Evolutionary conservation across 1,284 basidiomycete species (phyloP), one percentile per base, ranked within the genome.

Genomic region (Cutaneotrichosporon cavernicola): DNA sequence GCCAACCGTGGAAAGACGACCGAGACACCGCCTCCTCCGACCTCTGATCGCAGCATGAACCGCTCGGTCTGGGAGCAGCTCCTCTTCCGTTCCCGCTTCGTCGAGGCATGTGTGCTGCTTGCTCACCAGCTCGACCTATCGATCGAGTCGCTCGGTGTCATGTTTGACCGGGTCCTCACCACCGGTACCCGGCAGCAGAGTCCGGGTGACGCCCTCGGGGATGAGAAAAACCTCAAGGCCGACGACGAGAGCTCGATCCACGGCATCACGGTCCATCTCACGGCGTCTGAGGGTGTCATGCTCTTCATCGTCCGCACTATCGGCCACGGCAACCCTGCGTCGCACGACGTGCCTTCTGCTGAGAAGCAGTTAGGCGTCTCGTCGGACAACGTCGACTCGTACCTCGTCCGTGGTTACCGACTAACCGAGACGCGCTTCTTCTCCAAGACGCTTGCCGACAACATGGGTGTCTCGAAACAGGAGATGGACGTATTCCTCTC

Each of bases 61-160:
- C 64, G 69, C 58, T 67, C 64, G 21, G 59, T 67, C 8, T 72
- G 68, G 66, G 73, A 73, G 63, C 70, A 72, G 46, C 75, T 78
- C 14, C 74, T 81, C 34, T 83, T 83, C 79, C 76, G 81, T 38
- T 77, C 77, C 40, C 77, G 81, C 32, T 83, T 83, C 72, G 74
- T 84, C 65, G 81, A 83, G 66, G 82, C 82, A 10, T 80, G 81
- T 14, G 79, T 77, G 52, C 73, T 80, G 32, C 77, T 84, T 22
- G 76, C 82, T 16, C 74, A 79, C 60, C 80, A 82, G 66, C 74
- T 84, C 34, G 82, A 82, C 62, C 74, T 83, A 22, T 79, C 82
- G 0, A 74, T 83, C 57, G 78, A 82, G 65, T 75, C 80, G 34
- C 83, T 94, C 59, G 91, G 92, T 4, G 84, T 83, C 36, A 81